phyloP scores from a whole-genome alignment of 768 basidiomycete genomes.

The Gelatoporia subvermispora region DNA sequence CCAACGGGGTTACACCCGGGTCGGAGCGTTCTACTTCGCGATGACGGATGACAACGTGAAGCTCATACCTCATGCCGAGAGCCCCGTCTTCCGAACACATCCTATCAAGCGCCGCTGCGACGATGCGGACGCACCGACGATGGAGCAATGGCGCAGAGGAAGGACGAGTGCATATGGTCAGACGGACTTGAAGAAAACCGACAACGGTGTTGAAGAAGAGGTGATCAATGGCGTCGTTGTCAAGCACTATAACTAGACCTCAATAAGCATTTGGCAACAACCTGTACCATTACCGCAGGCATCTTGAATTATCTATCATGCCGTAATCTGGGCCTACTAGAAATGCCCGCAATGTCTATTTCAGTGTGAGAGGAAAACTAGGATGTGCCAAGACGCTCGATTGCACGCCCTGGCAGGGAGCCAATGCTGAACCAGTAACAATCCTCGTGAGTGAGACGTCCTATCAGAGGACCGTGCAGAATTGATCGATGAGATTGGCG shows the following conservation, averaged over 20 bases:
- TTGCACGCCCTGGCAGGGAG: no score
- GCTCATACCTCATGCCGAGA: slow-evolving; percentile 25
- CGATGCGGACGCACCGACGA: slow-evolving; percentile 23
- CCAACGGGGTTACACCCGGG: slow-evolving; percentile 28
- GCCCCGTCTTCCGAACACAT: slow-evolving; percentile 26
- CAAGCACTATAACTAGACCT: slow-evolving; percentile 27
- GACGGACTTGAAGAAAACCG: slow-evolving; percentile 23
- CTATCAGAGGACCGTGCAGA: no score
- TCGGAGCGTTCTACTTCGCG: slow-evolving; percentile 32
- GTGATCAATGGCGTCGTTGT: slow-evolving; percentile 29
- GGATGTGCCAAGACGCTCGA: no score
- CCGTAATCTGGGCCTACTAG: no score
- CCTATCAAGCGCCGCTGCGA: slow-evolving; percentile 23
- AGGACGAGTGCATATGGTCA: slow-evolving; percentile 26
- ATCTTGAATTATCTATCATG: no score
- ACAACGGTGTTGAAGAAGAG: slow-evolving; percentile 27
- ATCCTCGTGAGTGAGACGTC: no score
- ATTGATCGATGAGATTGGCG: no score
- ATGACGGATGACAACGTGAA: slow-evolving; percentile 26
- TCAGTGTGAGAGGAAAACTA: no score
- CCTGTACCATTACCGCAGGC: no score
- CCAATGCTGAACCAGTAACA: no score
- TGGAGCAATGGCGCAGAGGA: slow-evolving; percentile 27
- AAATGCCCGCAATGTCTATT: no score
- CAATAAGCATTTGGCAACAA: neutral